Percentiles rank a stretch among this genome's conserved stretches.
Conservation (phyloP, 2,329 filamentous ascomycete genomes). For the Pseudogymnoascus sp. region DNA sequence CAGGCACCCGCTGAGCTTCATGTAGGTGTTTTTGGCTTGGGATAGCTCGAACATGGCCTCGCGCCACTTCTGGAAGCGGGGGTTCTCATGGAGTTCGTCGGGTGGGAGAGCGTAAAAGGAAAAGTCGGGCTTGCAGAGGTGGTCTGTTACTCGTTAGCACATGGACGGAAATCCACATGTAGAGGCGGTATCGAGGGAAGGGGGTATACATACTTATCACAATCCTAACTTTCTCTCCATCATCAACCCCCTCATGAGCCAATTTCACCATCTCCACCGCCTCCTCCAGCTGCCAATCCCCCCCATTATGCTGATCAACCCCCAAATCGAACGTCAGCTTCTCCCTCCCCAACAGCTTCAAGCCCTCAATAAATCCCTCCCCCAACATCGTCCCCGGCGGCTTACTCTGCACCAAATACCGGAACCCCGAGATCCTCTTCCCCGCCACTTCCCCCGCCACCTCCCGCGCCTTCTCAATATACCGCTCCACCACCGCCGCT, state of each 20-base stretch:
- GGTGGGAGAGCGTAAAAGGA: conserved; percentile 49
- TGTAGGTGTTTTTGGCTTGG: conserved; percentile 60
- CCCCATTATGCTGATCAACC: conserved; percentile 71
- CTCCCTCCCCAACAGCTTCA: conserved; percentile 57
- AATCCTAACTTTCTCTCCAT: conserved; percentile 44
- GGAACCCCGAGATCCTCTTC: conserved; percentile 66
- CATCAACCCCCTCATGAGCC: conserved; percentile 54
- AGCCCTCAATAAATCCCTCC: conserved; percentile 54
- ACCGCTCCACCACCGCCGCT: conserved; percentile 50
- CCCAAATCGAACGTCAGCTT: conserved; percentile 74
- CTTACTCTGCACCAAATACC: conserved; percentile 78
- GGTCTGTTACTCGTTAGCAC: conserved; percentile 48
- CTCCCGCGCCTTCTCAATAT: conserved; percentile 55
- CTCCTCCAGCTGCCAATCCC: conserved; percentile 66
- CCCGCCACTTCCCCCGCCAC: conserved; percentile 47
- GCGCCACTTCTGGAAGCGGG: conserved; percentile 59
- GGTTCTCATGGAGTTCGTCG: conserved; percentile 30
- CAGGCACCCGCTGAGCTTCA: conserved; percentile 87
- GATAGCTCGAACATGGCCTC: conserved; percentile 61
- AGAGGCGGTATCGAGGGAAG: not conserved
- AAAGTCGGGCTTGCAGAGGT: conserved; percentile 83
- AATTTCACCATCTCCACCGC: conserved; percentile 61
- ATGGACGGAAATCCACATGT: not conserved
- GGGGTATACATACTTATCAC: conserved; percentile 26
- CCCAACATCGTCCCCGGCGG: conserved; percentile 57